These are phyloP conservation scores for Eucalyptus polybractea DNA, from an alignment of 345 rosid genomes.

Conservation along the genomic window DNA sequence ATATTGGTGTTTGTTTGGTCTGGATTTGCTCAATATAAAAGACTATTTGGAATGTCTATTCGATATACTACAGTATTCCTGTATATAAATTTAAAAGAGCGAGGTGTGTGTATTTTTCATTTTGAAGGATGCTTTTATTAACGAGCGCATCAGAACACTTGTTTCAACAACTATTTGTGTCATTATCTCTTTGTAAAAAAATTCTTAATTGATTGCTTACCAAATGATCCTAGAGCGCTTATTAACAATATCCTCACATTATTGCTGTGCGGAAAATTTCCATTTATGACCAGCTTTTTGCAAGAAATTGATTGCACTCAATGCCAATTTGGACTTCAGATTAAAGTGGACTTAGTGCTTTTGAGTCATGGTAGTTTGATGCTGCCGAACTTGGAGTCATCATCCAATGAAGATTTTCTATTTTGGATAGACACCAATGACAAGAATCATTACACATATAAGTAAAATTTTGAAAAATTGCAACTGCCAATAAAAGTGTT, in stretches of 20 bases:
- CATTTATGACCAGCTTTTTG: background rate
- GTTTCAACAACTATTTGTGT: background rate
- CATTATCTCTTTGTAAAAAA: background rate
- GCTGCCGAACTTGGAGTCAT: background rate
- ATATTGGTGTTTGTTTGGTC: background rate
- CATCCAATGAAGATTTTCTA: background rate
- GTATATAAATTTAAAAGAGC: background rate
- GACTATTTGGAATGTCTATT: background rate
- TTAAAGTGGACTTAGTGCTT: background rate
- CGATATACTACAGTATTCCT: background rate
- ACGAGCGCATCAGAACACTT: background rate
- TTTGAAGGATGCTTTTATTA: background rate
- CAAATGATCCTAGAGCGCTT: background rate
- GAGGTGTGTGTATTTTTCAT: background rate
- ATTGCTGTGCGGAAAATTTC: background rate
- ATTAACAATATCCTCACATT: background rate
- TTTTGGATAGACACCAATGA: background rate
- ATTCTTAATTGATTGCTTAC: background rate
- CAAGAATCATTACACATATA: background rate
- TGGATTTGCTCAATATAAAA: background rate
- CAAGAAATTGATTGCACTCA: background rate
- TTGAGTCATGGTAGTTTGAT: background rate
- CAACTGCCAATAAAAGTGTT: background rate
- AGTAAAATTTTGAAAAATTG: background rate
- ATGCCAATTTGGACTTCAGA: background rate